Percentiles rank a stretch among this genome's conserved stretches.
Conservation (phyloP, 176 grass and related monocot species). For the Aegilops umbellulata region DNA sequence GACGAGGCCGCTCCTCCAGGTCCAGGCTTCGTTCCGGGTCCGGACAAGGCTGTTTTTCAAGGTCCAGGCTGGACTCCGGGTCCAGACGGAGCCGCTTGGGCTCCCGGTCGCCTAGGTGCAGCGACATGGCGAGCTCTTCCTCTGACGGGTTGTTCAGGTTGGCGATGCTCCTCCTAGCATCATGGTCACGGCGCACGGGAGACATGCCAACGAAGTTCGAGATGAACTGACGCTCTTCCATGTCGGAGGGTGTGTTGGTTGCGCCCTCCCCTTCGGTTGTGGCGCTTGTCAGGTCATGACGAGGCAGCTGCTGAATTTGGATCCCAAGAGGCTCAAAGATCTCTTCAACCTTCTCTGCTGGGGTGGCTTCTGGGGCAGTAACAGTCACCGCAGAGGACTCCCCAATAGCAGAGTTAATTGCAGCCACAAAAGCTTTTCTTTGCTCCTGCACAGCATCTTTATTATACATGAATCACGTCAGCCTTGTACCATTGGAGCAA, state of each 20-base stretch:
- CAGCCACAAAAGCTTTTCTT: slow-evolving; percentile 54
- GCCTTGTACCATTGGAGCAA: slow-evolving; percentile 14
- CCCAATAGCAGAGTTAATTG: slow-evolving; percentile 49
- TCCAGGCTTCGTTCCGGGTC: slow-evolving; percentile 44
- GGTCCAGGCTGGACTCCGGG: slow-evolving; percentile 39
- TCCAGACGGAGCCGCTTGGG: slow-evolving; percentile 57
- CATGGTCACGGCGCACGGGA: slow-evolving; percentile 41
- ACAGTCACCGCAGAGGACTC: slow-evolving; percentile 52
- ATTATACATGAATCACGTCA: slow-evolving; percentile 18
- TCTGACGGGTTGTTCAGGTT: slow-evolving; percentile 67
- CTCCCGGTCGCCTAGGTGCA: slow-evolving; percentile 80
- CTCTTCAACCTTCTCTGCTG: slow-evolving; percentile 59
- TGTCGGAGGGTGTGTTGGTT: slow-evolving; percentile 29
- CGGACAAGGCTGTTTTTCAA: slow-evolving; percentile 56
- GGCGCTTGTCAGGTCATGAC: slow-evolving; percentile 30
- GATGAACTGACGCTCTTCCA: slow-evolving; percentile 95
- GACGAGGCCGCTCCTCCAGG: slow-evolving; percentile 27
- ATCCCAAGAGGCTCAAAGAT: slow-evolving; percentile 74
- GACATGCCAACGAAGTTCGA: slow-evolving; percentile 66
- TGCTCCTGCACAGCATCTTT: slow-evolving; percentile 86
- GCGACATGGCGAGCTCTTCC: slow-evolving; percentile 75
- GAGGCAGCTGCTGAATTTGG: slow-evolving; percentile 66
- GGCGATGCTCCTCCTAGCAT: slow-evolving; percentile 48
- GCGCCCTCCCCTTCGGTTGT: slow-evolving; percentile 58
- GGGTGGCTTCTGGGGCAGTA: slow-evolving; percentile 27